phyloP scores from a whole-genome alignment of 2,329 filamentous ascomycete species.

The Clarireedia monteithiana region DNA sequence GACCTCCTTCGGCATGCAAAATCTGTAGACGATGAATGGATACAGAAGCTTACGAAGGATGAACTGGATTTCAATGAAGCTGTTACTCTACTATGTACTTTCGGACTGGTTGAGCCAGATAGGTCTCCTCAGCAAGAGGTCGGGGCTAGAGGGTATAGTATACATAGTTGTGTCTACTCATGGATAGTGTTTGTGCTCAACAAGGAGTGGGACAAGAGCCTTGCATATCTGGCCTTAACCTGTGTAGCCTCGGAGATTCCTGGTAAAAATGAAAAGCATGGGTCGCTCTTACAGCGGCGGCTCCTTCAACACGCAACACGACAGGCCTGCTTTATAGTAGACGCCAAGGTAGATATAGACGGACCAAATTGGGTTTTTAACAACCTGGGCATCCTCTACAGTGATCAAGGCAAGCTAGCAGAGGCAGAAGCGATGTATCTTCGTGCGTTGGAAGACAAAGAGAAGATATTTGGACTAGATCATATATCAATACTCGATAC shows the following conservation, averaged over 20 bases:
- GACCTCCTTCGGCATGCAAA: constrained; percentile 31
- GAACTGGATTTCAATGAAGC: constrained; percentile 12
- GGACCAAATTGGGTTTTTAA: constrained; percentile 3
- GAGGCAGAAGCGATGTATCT: constrained; percentile 21
- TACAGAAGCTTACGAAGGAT: constrained; percentile 10
- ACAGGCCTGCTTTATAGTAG: background rate
- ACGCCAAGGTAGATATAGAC: background rate
- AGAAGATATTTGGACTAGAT: constrained; percentile 13
- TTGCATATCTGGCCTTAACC: constrained; percentile 9
- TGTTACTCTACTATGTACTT: constrained; percentile 11
- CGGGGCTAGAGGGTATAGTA: constrained; percentile 11
- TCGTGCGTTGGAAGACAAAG: constrained; percentile 9
- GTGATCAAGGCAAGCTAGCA: constrained; percentile 16
- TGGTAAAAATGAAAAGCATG: constrained; percentile 2
- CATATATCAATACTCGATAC: constrained; percentile 11
- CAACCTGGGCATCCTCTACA: constrained; percentile 20
- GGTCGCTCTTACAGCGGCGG: constrained; percentile 12
- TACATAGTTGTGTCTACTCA: constrained; percentile 14
- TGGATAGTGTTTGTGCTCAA: constrained; percentile 11
- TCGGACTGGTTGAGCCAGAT: constrained; percentile 12
- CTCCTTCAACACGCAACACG: constrained; percentile 15
- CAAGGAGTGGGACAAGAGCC: constrained; percentile 10
- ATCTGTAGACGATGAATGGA: constrained; percentile 9
- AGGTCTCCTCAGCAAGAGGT: constrained; percentile 7
- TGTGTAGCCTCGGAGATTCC: constrained; percentile 10